Conservation (phyloP, 371 early-diverging fungal species). For the Circinella umbellata region DNA sequence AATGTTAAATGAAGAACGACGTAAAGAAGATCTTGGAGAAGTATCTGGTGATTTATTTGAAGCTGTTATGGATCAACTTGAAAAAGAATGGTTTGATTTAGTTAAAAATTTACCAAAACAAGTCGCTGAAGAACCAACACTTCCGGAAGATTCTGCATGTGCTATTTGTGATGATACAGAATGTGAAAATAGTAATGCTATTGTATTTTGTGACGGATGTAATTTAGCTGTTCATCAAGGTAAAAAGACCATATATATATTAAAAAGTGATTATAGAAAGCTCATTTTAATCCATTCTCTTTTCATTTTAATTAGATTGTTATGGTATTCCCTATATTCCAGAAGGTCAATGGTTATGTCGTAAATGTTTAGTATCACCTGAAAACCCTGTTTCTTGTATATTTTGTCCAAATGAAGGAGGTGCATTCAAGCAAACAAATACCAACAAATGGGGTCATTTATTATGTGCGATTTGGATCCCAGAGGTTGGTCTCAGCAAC, state of each 20-base stretch:
- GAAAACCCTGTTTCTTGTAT: conserved; percentile 89
- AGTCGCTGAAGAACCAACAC: conserved; percentile 29
- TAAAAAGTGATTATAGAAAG: too few relatives aligned
- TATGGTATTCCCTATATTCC: conserved; percentile 99
- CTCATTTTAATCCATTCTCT: too few relatives aligned
- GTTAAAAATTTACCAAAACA: conserved; percentile 54
- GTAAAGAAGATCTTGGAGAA: conserved; percentile 56
- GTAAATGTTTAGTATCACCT: conserved; percentile 95
- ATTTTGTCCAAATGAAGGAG: conserved; percentile 94
- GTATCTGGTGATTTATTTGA: conserved; percentile 79
- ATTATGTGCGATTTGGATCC: conserved; percentile 95
- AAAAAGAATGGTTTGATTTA: conserved; percentile 97
- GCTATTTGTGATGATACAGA: conserved; percentile 96
- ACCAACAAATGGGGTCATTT: conserved; percentile 96
- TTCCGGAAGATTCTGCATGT: conserved; percentile 87
- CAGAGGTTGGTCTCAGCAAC: conserved; percentile 92
- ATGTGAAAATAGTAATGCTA: conserved; percentile 96
- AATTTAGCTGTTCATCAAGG: conserved; percentile 98
- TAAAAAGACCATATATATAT: conserved; percentile 23
- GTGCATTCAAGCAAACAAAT: conserved; percentile 97
- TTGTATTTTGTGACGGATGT: conserved; percentile 99
- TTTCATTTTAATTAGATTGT: conserved; percentile 70
- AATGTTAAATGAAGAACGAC: conserved; percentile 69
- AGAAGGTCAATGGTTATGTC: conserved; percentile 99
- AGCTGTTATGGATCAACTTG: conserved; percentile 86